A percentile compares a stretch with the other conserved stretches of the same genome.
Evolutionary conservation across 176 grass and related monocot species (phyloP).

Genomic region (Ananas comosus): DNA sequence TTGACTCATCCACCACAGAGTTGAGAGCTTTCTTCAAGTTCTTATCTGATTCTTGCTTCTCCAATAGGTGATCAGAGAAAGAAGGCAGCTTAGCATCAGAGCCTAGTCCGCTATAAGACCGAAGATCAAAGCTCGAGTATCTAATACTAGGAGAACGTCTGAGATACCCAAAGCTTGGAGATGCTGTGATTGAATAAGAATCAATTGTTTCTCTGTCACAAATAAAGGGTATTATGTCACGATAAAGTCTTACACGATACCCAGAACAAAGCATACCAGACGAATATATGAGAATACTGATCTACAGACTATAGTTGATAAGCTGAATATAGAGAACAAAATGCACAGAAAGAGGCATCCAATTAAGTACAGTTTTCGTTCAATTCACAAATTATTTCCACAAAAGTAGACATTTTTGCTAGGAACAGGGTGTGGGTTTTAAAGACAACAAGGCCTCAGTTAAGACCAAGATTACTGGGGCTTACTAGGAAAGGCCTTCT

Average conservation of each 20-base stretch:
- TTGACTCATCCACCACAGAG: slow-evolving; percentile 38
- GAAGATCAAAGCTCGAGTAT: slow-evolving; percentile 38
- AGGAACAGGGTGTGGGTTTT: too few relatives aligned
- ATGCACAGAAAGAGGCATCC: too few relatives aligned
- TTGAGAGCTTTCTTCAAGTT: slow-evolving; percentile 31
- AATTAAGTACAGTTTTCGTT: too few relatives aligned
- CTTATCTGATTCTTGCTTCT: slow-evolving; percentile 42
- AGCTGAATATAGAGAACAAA: neutral
- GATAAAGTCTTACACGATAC: slow-evolving; percentile 1
- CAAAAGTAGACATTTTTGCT: too few relatives aligned
- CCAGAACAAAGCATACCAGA: neutral
- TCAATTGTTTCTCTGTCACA: slow-evolving; percentile 72
- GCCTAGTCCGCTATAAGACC: slow-evolving; percentile 31
- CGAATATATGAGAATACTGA: slow-evolving; percentile 5
- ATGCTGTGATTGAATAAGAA: slow-evolving; percentile 79
- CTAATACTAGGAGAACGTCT: slow-evolving; percentile 43
- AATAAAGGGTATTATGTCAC: neutral
- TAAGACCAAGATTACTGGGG: too few relatives aligned
- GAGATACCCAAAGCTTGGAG: slow-evolving; percentile 72
- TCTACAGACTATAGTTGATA: neutral
- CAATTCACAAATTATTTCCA: too few relatives aligned
- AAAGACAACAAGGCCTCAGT: too few relatives aligned
- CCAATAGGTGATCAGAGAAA: slow-evolving; percentile 37
- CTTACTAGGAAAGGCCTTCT: too few relatives aligned
- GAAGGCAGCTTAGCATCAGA: slow-evolving; percentile 59